These are phyloP conservation scores for Aspergillus sp. DNA, from an alignment of 2,329 filamentous ascomycete genomes.

Conservation along the genomic window DNA sequence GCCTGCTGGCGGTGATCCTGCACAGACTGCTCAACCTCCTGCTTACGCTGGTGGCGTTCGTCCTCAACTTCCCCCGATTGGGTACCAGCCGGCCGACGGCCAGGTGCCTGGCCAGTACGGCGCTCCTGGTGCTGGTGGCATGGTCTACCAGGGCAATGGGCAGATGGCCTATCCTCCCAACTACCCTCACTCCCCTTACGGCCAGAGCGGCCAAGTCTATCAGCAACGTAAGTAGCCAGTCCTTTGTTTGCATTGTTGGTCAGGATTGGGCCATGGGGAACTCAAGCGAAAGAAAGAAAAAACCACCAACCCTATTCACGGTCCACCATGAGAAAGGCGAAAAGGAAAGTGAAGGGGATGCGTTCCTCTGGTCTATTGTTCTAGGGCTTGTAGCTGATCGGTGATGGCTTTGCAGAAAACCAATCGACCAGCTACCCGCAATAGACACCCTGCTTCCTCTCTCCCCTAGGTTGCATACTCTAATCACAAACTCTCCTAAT, in stretches of 20 bases:
- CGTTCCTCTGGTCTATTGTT: constrained; percentile 20
- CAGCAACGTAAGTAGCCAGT: constrained; percentile 47
- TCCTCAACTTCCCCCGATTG: constrained; percentile 71
- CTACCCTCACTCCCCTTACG: constrained; percentile 51
- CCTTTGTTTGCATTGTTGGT: constrained; percentile 20
- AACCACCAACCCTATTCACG: neutral
- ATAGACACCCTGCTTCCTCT: constrained; percentile 29
- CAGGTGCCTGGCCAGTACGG: constrained; percentile 62
- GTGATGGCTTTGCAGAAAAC: constrained; percentile 35
- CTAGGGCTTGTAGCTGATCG: constrained; percentile 25
- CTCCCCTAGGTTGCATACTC: constrained; percentile 24
- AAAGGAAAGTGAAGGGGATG: constrained; percentile 10
- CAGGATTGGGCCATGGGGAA: constrained; percentile 18
- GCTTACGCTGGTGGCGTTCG: constrained; percentile 52
- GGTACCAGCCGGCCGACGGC: constrained; percentile 61
- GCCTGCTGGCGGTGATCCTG: constrained; percentile 48
- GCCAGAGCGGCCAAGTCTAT: constrained; percentile 49
- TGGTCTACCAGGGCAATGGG: constrained; percentile 49
- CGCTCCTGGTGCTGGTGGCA: constrained; percentile 48
- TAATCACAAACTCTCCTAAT: constrained; percentile 36
- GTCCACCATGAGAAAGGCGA: constrained; percentile 8
- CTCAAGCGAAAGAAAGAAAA: constrained; percentile 12
- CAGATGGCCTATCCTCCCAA: constrained; percentile 47
- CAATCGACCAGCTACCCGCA: constrained; percentile 36
- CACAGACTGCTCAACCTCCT: constrained; percentile 40